Evolutionary conservation across 2,329 filamentous ascomycete genomes (phyloP).

Genomic region (Capronia coronata): DNA sequence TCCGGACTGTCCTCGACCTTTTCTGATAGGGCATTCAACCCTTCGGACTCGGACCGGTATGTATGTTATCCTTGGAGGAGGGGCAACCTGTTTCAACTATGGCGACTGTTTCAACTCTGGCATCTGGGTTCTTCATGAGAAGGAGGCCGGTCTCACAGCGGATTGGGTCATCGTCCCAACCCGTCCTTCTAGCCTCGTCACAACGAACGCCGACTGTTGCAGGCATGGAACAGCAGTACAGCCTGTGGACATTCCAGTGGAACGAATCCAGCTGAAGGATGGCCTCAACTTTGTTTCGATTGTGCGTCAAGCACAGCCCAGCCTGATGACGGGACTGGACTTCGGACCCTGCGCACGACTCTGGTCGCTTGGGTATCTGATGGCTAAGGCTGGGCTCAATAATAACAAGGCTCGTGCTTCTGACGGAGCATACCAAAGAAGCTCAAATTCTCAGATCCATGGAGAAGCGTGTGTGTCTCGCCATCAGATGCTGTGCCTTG

Average conservation of each 20-base stretch:
- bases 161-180: constrained; percentile 32
- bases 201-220: constrained; percentile 4
- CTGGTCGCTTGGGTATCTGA: constrained; percentile 72
- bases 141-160: constrained; percentile 27
- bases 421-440: constrained; percentile 34
- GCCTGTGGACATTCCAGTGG: constrained; percentile 5
- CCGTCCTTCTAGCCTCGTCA: constrained; percentile 6
- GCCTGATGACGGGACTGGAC: constrained; percentile 51
- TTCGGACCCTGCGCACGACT: constrained; percentile 61
- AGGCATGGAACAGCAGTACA: background rate
- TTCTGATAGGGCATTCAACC: constrained; percentile 64
- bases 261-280: background rate
- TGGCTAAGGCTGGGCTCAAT: constrained; percentile 77
- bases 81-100: constrained; percentile 85
- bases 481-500: constrained; percentile 14
- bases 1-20: constrained; percentile 47
- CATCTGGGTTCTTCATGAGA: constrained; percentile 44
- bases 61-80: constrained; percentile 66
- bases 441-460: background rate
- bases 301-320: constrained; percentile 7
- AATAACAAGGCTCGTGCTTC: constrained; percentile 63
- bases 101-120: constrained; percentile 74
- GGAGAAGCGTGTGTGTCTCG: no score
- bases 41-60: constrained; percentile 43
- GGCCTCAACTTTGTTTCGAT: constrained; percentile 1